A percentile compares a stretch with the other conserved stretches of the same genome.
Conservation (phyloP, 2,329 filamentous ascomycete genomes). For the Botryotinia convoluta region DNA sequence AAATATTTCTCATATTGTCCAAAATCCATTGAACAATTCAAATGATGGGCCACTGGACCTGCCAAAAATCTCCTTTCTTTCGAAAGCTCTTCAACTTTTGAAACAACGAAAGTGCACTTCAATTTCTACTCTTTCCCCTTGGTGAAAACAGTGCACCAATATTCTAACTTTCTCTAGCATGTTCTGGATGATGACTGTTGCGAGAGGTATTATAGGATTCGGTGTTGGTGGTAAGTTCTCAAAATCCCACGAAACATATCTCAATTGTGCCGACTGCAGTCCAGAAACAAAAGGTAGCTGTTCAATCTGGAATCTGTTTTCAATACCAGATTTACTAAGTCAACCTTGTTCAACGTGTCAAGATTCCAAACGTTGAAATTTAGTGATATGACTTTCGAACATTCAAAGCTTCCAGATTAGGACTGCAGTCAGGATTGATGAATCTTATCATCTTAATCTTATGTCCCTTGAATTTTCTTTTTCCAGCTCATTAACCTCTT, state of each 20-base stretch:
- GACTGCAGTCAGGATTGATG: background rate
- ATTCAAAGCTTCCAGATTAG: background rate
- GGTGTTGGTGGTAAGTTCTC: conserved; percentile 43
- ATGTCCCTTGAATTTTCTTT: background rate
- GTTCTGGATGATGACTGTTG: conserved; percentile 53
- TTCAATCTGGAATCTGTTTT: background rate
- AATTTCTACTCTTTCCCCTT: background rate
- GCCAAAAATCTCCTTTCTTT: background rate
- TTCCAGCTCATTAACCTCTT: background rate
- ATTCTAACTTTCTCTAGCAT: conserved; percentile 38
- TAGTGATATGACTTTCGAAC: background rate
- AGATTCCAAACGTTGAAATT: background rate
- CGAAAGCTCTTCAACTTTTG: background rate
- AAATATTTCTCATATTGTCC: background rate
- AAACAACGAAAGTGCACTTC: background rate
- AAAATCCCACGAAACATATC: background rate
- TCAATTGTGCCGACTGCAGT: background rate
- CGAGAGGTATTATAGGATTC: conserved; percentile 48
- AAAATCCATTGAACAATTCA: background rate
- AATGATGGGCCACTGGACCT: too few species aligned
- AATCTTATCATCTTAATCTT: background rate
- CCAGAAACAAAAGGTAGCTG: background rate
- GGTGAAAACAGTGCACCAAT: background rate
- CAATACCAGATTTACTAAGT: background rate
- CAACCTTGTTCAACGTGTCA: background rate